Evolutionary conservation across 495 filamentous ascomycete genomes (phyloP), one percentile per base, ranked within the genome.

Genomic region (Thozetella sp.): DNA sequence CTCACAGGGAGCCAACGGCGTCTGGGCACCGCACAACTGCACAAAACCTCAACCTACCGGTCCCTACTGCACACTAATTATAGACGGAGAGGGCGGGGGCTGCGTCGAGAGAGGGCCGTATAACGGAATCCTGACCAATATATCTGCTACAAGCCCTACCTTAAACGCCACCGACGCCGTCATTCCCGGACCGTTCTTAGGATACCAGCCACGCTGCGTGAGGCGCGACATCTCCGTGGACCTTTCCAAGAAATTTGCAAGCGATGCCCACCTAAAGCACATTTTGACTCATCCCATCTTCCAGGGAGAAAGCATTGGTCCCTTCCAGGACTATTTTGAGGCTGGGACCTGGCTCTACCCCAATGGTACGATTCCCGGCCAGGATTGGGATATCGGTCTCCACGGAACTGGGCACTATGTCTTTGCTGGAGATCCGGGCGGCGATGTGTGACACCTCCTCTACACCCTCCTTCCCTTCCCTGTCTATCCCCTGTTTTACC

Each of bases 101-200:
- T 90, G 87, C 60, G 78, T 90, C 4, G 74, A 71, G 1, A 73
- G 68, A 43, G 88, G 86, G 0, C 86, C 86, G 2, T 87, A 88
- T 63, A 69, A 70, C 22, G 58, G 69, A 64, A 74, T 76, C 52
- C 10, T 68, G 0, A 68, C 84, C 50, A 83, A 83, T 67, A 67
- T 86, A 15, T 82, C 82, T 10, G 10, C 43, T 15, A 48, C 43
- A 4, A 9, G 6, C 17, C n/a, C 43, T 10, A 48, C 43, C 4
- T n/a, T 20, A 13, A 20, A 20, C 20, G 9, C 43, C 12, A 48
- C 43, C 20, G 9, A 11, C 43, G 10, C 43, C 43, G 30, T 37
- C 11, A 48, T 13, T 4, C 45, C 25, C 4, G 53, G 30, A 15
- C 40, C 30, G 2, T 6, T 20, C 22, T 43, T 72, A 9, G 67